Conservation (phyloP, 2,329 filamentous ascomycete species). For the Macrophomina tecta region DNA sequence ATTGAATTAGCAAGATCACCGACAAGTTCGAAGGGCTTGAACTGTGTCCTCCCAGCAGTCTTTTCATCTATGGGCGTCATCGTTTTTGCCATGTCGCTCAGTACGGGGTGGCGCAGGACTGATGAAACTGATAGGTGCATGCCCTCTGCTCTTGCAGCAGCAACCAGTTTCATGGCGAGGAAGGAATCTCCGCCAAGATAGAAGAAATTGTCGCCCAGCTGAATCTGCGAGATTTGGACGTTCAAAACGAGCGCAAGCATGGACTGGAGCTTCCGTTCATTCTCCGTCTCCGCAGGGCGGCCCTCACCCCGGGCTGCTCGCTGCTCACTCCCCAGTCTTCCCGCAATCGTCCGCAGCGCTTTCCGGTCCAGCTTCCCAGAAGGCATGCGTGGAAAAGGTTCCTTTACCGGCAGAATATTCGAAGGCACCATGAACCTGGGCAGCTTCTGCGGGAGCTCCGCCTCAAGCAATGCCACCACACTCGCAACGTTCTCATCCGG, state of each 20-base stretch:
- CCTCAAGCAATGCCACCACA: slow-evolving; percentile 40
- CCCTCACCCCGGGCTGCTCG: neutral
- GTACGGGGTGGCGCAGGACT: slow-evolving; percentile 58
- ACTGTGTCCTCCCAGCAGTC: slow-evolving; percentile 34
- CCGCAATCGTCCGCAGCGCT: slow-evolving; percentile 30
- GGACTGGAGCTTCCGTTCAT: neutral
- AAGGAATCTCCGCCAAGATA: slow-evolving; percentile 67
- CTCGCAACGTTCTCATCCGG: slow-evolving; percentile 30
- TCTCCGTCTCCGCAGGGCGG: neutral
- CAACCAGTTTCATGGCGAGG: slow-evolving; percentile 65
- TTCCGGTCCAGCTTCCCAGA: slow-evolving; percentile 50
- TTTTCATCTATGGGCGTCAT: neutral
- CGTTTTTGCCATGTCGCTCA: slow-evolving; percentile 52
- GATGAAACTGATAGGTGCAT: slow-evolving; percentile 61
- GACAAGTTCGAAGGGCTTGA: slow-evolving; percentile 32
- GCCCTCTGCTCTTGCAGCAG: slow-evolving; percentile 57
- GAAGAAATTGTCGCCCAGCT: slow-evolving; percentile 65
- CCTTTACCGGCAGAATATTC: slow-evolving; percentile 50
- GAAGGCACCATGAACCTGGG: slow-evolving; percentile 49
- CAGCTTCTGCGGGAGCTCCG: slow-evolving; percentile 30
- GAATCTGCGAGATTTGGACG: slow-evolving; percentile 46
- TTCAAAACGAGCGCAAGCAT: slow-evolving; percentile 21
- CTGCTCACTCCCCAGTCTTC: slow-evolving; percentile 26
- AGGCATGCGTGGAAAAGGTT: slow-evolving; percentile 49
- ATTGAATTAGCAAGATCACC: slow-evolving; percentile 41